These are phyloP conservation scores for Suhomyces xylopsoci DNA, from an alignment of 805 yeast genomes.

Conservation along the genomic window DNA sequence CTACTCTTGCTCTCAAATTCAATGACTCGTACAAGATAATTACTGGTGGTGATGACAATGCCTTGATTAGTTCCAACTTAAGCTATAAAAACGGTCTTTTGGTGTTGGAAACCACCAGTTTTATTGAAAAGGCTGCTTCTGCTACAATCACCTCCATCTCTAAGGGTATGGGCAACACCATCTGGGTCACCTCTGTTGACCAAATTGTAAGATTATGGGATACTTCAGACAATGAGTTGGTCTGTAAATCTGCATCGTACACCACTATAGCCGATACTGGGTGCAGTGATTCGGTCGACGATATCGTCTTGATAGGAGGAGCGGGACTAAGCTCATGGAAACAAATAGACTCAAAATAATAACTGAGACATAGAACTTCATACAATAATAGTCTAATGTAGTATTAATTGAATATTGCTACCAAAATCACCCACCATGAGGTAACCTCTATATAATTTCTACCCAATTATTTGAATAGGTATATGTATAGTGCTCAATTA, in stretches of 20 bases:
- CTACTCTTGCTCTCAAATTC: constrained; percentile 34
- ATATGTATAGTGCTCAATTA: no score
- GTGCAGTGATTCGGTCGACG: constrained; percentile 45
- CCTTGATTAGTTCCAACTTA: constrained; percentile 36
- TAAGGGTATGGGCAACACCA: constrained; percentile 20
- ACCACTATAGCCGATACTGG: constrained; percentile 94
- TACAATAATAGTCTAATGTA: no score
- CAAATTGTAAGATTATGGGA: constrained; percentile 73
- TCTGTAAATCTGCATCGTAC: constrained; percentile 42
- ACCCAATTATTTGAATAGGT: no score
- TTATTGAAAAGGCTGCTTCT: constrained; percentile 65
- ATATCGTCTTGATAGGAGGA: constrained; percentile 63
- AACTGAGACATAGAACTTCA: no score
- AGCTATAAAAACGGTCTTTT: constrained; percentile 10
- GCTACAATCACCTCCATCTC: constrained; percentile 77
- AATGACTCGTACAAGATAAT: constrained; percentile 33
- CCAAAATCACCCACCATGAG: no score
- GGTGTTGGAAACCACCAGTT: constrained; percentile 25
- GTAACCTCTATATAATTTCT: no score
- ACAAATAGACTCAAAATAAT: not conserved
- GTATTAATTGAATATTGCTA: no score
- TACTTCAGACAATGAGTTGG: constrained; percentile 16
- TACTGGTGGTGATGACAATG: constrained; percentile 95
- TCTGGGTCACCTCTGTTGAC: constrained; percentile 76
- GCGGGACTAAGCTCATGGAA: constrained; percentile 69